Evolutionary conservation across 192 early-diverging fungal genomes (phyloP), one percentile per base, ranked within the genome.

Genomic region (Coemansia reversa): DNA sequence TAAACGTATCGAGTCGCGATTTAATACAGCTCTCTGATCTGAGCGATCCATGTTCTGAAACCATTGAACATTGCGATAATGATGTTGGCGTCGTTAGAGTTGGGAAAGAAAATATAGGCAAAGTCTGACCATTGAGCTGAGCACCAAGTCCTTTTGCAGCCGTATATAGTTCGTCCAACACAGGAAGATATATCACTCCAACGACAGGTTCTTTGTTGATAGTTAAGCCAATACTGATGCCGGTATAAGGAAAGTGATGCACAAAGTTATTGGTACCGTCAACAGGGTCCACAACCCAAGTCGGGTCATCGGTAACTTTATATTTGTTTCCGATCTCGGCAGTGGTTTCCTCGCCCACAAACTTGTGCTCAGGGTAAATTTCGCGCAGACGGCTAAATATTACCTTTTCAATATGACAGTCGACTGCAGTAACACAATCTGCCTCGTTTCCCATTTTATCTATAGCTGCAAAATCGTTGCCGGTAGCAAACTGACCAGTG

Each of bases 121-220:
- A 76, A 6, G 66, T 75, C 25, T 71, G 58, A 54, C 70, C 75
- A 23, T 76, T 76, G 33, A 82, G 42, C 48, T 66, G 65, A 0
- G 79, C 69, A 30, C 79, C 79, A 19, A 60, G 55, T 1, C 79
- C 79, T 4, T 58, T 66, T 9, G 67, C 64, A 0, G 70, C 65
- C n/a, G 62, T 69, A 65, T 85, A 91, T 60, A 91, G 80, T 70
- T 98, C 92, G 67, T 92, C 81, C 55, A 96, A 74, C 16, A 98
- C 83, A 14, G 96, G 96, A 71, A 94, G 90, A 68, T 89, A 95
- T 7, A 98, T 86, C 12, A 94, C 94, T 14, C 96, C 96, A 8
- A 97, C 87, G 20, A 92, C 86, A 0, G 91, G 89, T 32, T 83
- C 70, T 58, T 87, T 84, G 63, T 88, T 82, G 52, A 93, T 75